These are phyloP conservation scores for Penicillium polonicum DNA, from an alignment of 2,329 filamentous ascomycete species.

Conservation along the genomic window DNA sequence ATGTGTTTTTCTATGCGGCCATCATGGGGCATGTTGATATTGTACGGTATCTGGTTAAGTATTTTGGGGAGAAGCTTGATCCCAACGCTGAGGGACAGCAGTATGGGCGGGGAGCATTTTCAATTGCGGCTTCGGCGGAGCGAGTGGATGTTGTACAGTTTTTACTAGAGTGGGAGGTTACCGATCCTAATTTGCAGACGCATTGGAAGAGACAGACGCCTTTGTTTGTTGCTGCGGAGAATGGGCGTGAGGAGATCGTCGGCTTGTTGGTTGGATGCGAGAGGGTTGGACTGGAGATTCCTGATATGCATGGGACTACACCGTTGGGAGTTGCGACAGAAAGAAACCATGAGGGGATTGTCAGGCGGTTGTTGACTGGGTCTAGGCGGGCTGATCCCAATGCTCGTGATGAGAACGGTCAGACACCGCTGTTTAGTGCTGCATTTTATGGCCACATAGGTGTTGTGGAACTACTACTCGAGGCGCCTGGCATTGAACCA, in stretches of 20 bases:
- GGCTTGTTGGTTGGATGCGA: conserved; percentile 12
- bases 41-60: conserved; percentile 18
- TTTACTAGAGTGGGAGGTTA: conserved; percentile 19
- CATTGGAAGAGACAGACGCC: conserved; percentile 22
- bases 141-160: conserved; percentile 16
- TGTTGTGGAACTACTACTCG: conserved; percentile 14
- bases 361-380: conserved; percentile 13
- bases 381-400: conserved; percentile 17
- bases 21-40: conserved; percentile 20
- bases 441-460: conserved; percentile 16
- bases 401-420: conserved; percentile 16
- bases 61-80: conserved; percentile 19
- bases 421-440: conserved; percentile 21
- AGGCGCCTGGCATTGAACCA: conserved; percentile 14
- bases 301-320: conserved; percentile 19
- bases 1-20: conserved; percentile 25
- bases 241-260: conserved; percentile 15
- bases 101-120: conserved; percentile 21
- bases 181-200: conserved; percentile 22
- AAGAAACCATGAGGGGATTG: conserved; percentile 4
- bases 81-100: conserved; percentile 17
- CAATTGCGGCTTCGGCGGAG: conserved; percentile 18
- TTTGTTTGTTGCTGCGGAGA: conserved; percentile 17
- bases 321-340: conserved; percentile 20
- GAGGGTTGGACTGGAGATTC: conserved; percentile 18